phyloP scores from a whole-genome alignment of 306 rosid species.

The Urtica urens region DNA sequence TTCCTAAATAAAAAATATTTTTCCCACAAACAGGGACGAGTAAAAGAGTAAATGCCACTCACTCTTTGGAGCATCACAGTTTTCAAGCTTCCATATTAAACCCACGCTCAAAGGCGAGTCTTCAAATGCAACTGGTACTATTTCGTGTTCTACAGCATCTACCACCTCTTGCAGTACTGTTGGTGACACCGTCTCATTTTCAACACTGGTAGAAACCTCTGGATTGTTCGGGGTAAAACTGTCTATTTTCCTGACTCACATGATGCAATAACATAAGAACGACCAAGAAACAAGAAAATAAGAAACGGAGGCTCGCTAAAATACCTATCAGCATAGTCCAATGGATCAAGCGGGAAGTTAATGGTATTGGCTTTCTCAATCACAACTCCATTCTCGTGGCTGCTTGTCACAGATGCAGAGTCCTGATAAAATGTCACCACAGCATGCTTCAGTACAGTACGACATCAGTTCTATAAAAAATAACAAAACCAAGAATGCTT shows the following conservation, averaged over 20 bases:
- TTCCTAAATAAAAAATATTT: neutral
- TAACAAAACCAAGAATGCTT: too few species aligned
- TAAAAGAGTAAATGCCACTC: slow-evolving; percentile 25
- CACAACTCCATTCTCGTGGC: slow-evolving; percentile 40
- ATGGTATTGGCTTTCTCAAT: slow-evolving; percentile 33
- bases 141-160: slow-evolving; percentile 13
- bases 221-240: slow-evolving; percentile 23
- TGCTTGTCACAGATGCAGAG: slow-evolving; percentile 38
- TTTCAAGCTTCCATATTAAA: slow-evolving; percentile 55
- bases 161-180: slow-evolving; percentile 24
- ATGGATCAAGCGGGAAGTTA: slow-evolving; percentile 23
- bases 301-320: neutral
- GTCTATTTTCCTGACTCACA: slow-evolving; percentile 26
- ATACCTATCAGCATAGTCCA: slow-evolving; percentile 40
- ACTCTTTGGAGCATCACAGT: slow-evolving; percentile 70
- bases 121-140: slow-evolving; percentile 27
- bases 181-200: slow-evolving; percentile 19
- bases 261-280: slow-evolving; percentile 3
- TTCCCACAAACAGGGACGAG: too few species aligned
- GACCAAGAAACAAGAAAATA: neutral
- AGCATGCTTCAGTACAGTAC: too few species aligned
- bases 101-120: slow-evolving; percentile 26
- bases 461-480: too few species aligned
- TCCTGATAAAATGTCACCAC: slow-evolving; percentile 44
- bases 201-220: slow-evolving; percentile 24